Base-by-base conservation (phyloP, 495 filamentous ascomycete species). In the Podospora tetraspora region DNA sequence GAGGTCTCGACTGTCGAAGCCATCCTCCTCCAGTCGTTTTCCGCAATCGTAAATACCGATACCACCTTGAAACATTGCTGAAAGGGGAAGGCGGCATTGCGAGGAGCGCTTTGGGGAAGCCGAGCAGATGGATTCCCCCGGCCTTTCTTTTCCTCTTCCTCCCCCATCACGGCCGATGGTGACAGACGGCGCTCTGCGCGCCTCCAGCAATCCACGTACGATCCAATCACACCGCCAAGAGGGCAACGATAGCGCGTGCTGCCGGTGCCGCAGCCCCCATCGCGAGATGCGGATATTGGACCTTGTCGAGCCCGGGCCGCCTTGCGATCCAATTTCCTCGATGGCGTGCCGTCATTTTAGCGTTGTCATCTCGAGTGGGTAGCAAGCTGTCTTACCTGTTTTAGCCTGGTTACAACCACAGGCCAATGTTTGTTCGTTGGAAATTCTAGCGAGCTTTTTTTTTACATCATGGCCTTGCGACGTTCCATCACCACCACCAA, bases 81-180 rank as follows among this genome's bases (percentile, higher is more conserved):
- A 56, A 68, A 68, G 27, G 43, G 70, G 66, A 70, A 70, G 69
- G 68, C 68, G 64, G 68, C 21, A 52, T 59, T 32, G 63, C 62
- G 30, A 71, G 34, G 27, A 43, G 13, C 19, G 34, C 19, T 66
- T 68, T 67, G 69, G 69, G 69, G 57, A 67, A 66, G 64, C 63
- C 68, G 63, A 65, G 63, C 32, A 12, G 32, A 13, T 34, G 12
- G 11, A 34, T 34, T 34, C 32, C 10, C 12, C 29, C 29, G 8
- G 29, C 10, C 29, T 34, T 13, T 34, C 32, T 10, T 34, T 30
- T 30, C 29, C 32, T 34, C 32, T 34, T 34, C 32, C 11, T 12
- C 11, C 32, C 10, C 32, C 32, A 12, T 13, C 32, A 10, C 32
- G 11, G 32, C 32, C 32, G 32, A 34, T 34, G 19, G 43, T 19